Conservation (phyloP, 2,329 filamentous ascomycete species). For the Diaporthe velutina region DNA sequence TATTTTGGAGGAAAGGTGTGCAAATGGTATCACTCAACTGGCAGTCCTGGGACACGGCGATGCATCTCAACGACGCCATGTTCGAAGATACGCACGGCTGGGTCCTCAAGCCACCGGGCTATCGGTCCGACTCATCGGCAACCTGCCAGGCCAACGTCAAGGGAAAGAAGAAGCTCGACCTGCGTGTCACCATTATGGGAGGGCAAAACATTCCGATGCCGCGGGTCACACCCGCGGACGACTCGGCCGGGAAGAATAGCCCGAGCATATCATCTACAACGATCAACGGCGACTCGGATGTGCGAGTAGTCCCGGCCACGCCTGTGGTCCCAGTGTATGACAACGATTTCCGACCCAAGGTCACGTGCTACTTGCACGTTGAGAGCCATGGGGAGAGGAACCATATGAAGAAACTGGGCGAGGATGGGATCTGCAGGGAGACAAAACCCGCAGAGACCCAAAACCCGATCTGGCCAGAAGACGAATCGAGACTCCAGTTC, state of each 20-base stretch:
- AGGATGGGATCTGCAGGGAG: conserved; percentile 48
- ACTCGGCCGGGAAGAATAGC: conserved; percentile 42
- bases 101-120: conserved; percentile 85
- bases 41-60: conserved; percentile 93
- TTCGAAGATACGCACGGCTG: conserved; percentile 88
- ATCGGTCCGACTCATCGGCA: conserved; percentile 62
- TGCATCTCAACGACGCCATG: conserved; percentile 98
- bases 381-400: conserved; percentile 66
- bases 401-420: conserved; percentile 47
- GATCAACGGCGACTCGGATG: conserved; percentile 45
- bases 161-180: conserved; percentile 68
- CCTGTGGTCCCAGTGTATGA: conserved; percentile 62
- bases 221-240: conserved; percentile 53
- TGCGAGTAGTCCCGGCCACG: conserved; percentile 45
- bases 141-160: conserved; percentile 60
- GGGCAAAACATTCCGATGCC: conserved; percentile 78
- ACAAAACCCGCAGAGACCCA: conserved; percentile 68
- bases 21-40: conserved; percentile 99
- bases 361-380: conserved; percentile 85
- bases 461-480: conserved; percentile 72
- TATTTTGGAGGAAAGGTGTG: conserved; percentile 92
- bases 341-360: conserved; percentile 75
- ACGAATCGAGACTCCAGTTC: conserved; percentile 69
- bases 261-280: conserved; percentile 46
- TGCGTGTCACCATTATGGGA: conserved; percentile 80